These are phyloP conservation scores for Rubia peregrina DNA, from an alignment of 305 asterid genomes.

Conservation along the genomic window DNA sequence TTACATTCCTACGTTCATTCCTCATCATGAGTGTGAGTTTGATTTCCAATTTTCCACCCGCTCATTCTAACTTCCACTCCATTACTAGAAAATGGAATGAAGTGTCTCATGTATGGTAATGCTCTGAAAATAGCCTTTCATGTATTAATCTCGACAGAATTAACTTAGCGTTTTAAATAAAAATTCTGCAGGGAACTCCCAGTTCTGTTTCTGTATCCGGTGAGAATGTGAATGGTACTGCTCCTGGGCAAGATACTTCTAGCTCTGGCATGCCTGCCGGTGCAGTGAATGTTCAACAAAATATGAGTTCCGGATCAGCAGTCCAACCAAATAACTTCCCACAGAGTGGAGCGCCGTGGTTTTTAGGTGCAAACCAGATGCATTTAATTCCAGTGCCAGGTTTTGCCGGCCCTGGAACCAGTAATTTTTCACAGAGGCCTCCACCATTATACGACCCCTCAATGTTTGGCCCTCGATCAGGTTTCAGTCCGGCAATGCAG, in stretches of 20 bases:
- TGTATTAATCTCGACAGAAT: not conserved
- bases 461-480: slow-evolving; percentile 44
- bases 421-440: slow-evolving; percentile 32
- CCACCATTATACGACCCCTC: slow-evolving; percentile 36
- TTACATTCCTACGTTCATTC: not conserved
- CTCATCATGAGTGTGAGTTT: not conserved
- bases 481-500: slow-evolving; percentile 38
- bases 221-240: slow-evolving; percentile 22
- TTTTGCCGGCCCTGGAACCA: slow-evolving; percentile 21
- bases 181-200: slow-evolving; percentile 42
- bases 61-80: not conserved
- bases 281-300: slow-evolving; percentile 37
- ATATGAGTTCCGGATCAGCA: slow-evolving; percentile 31
- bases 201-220: slow-evolving; percentile 36
- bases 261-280: slow-evolving; percentile 24
- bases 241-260: slow-evolving; percentile 28
- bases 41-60: not conserved
- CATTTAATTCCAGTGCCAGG: slow-evolving; percentile 29
- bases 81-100: not conserved
- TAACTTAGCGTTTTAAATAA: not conserved
- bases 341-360: slow-evolving; percentile 58
- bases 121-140: not conserved
- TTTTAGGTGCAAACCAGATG: slow-evolving; percentile 41
- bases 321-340: slow-evolving; percentile 40
- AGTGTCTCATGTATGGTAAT: no score